Evolutionary conservation across 352 stramenopile genomes (phyloP), one percentile per base, ranked within the genome.

Genomic region (Thraustochytrium sp.): DNA sequence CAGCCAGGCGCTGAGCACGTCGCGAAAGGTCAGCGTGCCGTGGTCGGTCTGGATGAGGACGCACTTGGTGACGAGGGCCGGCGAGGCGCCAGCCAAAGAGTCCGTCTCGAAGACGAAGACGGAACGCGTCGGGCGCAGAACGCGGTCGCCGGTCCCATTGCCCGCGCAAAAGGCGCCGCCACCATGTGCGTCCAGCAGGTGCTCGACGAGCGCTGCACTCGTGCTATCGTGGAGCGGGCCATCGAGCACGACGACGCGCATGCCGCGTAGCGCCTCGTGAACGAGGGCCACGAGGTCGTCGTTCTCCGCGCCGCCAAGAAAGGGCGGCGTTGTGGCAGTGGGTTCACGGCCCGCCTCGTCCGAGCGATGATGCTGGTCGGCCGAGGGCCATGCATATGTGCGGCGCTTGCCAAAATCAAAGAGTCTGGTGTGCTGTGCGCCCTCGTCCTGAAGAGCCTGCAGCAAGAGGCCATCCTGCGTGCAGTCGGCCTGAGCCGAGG

Each of bases 41-140:
- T 72, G 26, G 59, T 72, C 59, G 23, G 59, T 72, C 13, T 26
- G 59, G 11, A 72, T 26, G 9, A 72, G 59, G 26, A 31, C 13
- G 37, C 72, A 82, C 23, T 68, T 82, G 11, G 49, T 31, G 13
- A 82, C 23, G 37, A 68, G 11, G 1, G 21, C 31, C 42, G 72
- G 72, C 5, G 49, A 82, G 21, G 53, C 49, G 8, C 31, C 46
- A 11, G 36, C 72, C 11, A 82, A 44, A 36, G 72, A 42, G 4
- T 29, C 34, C 5, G 49, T 82, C 40, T 82, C 72, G 26, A 82
- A 82, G 37, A 82, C 48, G 34, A 82, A 40, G 34, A 48, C 11
- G 8, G 72, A 34, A 21, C 34, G 37, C 37, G 3, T 8, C n/a
- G 42, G 36, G 9, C 82, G 49, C 9, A 42, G 11, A 21, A 82